Evolutionary conservation across 2,329 filamentous ascomycete species (phyloP).

Genomic region (Fusarium odoratissimum): DNA sequence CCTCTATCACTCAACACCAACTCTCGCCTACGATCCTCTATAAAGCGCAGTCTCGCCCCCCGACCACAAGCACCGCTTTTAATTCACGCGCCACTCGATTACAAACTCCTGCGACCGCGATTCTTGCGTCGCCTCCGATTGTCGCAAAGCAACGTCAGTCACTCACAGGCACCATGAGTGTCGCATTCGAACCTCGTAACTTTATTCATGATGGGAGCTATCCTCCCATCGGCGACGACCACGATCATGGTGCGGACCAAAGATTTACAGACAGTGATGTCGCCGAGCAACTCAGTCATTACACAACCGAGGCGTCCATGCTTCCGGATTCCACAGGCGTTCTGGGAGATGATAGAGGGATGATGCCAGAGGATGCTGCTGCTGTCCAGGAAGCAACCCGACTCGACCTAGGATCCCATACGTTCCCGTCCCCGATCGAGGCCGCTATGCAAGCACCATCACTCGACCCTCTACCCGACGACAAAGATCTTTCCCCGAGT

Average conservation of each 20-base stretch:
- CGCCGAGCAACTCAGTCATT: constrained; percentile 57
- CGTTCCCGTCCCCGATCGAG: constrained; percentile 52
- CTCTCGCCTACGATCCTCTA: background rate
- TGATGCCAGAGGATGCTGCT: constrained; percentile 54
- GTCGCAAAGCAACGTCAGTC: constrained; percentile 17
- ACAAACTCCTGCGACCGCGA: constrained; percentile 19
- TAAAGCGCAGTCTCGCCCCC: background rate
- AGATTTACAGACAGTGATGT: constrained; percentile 58
- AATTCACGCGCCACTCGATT: constrained; percentile 25
- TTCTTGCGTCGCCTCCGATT: constrained; percentile 26
- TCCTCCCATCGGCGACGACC: constrained; percentile 58
- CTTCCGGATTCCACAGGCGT: constrained; percentile 53
- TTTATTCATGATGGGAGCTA: constrained; percentile 63
- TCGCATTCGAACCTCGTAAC: constrained; percentile 63
- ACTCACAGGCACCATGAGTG: constrained; percentile 56
- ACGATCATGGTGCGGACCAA: constrained; percentile 55
- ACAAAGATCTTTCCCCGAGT: constrained; percentile 51
- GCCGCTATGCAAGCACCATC: constrained; percentile 48
- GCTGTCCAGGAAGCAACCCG: constrained; percentile 53
- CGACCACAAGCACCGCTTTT: background rate
- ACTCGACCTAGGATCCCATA: constrained; percentile 52
- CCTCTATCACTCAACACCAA: background rate
- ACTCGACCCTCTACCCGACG: constrained; percentile 49
- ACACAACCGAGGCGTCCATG: constrained; percentile 54
- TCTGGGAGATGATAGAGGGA: constrained; percentile 50